Conservation (phyloP, 2,329 filamentous ascomycete genomes). For the Sordariomycetes sp. region DNA sequence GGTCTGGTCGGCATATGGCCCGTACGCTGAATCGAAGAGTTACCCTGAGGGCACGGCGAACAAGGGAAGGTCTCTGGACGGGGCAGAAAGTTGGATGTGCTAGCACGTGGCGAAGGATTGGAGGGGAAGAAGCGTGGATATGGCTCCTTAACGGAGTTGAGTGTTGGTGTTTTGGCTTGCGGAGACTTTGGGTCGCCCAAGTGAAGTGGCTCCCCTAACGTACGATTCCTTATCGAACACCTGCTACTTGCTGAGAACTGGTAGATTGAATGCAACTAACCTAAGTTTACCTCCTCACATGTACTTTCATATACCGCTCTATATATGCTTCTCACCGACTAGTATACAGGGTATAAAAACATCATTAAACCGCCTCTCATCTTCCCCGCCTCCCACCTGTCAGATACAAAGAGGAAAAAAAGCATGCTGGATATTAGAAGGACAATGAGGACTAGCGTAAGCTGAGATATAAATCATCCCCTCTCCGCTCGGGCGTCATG, state of each 20-base stretch:
- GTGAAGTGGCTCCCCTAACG: neutral
- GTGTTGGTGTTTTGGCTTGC: too few relatives aligned
- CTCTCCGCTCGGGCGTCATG: conserved; percentile 52
- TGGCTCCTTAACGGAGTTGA: too few relatives aligned
- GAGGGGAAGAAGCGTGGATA: too few relatives aligned
- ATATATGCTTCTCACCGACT: neutral
- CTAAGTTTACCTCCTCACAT: neutral
- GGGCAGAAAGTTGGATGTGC: too few relatives aligned
- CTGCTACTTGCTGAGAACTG: neutral
- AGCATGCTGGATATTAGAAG: neutral
- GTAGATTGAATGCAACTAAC: neutral
- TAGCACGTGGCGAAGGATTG: too few relatives aligned
- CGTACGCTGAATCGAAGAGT: too few relatives aligned
- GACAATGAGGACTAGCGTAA: conserved; percentile 24
- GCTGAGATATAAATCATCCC: conserved; percentile 50
- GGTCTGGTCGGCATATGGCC: too few relatives aligned
- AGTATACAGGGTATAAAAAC: neutral
- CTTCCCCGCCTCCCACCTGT: neutral
- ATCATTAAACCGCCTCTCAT: neutral
- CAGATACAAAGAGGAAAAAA: neutral
- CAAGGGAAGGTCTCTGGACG: too few relatives aligned
- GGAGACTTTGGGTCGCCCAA: neutral
- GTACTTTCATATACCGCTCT: neutral
- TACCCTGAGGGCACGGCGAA: too few relatives aligned
- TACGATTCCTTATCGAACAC: neutral